These are phyloP conservation scores for Geranomyces variabilis DNA, from an alignment of 192 early-diverging fungal species.

Conservation along the genomic window DNA sequence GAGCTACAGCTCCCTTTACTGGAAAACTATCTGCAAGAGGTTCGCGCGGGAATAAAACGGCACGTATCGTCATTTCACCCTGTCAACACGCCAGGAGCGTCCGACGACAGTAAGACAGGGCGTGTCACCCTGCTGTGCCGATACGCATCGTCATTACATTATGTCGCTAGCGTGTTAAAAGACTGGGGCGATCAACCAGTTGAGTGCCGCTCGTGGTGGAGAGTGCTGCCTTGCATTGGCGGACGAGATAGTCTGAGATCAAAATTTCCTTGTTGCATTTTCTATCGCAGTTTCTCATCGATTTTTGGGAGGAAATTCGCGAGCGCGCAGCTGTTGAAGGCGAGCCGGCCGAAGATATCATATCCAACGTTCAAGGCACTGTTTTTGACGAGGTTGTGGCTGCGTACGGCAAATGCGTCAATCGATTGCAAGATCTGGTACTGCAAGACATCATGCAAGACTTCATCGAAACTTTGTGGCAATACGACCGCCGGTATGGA, in stretches of 20 bases:
- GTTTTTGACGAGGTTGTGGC: slow-evolving; percentile 30
- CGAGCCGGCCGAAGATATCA: background rate
- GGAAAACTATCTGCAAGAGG: slow-evolving; percentile 36
- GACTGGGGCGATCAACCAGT: slow-evolving; percentile 40
- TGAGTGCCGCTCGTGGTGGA: too few relatives aligned
- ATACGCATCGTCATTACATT: slow-evolving; percentile 31
- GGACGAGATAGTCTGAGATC: background rate
- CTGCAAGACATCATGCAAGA: slow-evolving; percentile 31
- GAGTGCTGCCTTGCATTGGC: background rate
- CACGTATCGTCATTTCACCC: slow-evolving; percentile 31
- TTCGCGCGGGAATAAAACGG: slow-evolving; percentile 20
- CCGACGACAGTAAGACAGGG: background rate
- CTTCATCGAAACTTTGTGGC: slow-evolving; percentile 30
- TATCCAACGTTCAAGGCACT: background rate
- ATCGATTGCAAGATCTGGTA: slow-evolving; percentile 19
- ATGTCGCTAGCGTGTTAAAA: slow-evolving; percentile 14
- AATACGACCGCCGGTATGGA: slow-evolving; percentile 35
- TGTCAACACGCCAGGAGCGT: slow-evolving; percentile 15
- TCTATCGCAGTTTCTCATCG: slow-evolving; percentile 29
- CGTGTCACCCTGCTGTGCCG: slow-evolving; percentile 23
- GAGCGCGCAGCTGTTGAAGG: background rate
- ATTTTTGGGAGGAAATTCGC: slow-evolving; percentile 32
- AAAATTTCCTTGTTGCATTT: too few relatives aligned
- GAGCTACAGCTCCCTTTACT: slow-evolving; percentile 38
- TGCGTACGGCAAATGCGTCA: slow-evolving; percentile 20